Conservation (phyloP, 768 basidiomycete genomes). For the Suillus ampliporus region DNA sequence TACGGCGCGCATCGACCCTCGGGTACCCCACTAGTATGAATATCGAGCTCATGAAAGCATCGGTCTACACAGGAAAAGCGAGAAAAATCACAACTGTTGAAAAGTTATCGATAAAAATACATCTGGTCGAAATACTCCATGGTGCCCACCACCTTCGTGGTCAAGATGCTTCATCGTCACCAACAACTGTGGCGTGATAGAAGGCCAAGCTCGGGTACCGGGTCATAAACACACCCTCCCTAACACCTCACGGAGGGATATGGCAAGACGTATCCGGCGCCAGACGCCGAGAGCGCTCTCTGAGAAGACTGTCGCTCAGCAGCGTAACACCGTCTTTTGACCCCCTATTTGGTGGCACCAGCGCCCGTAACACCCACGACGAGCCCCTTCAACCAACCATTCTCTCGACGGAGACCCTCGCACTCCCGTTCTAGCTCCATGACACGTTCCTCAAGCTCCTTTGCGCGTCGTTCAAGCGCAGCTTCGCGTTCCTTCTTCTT, state of each 20-base stretch:
- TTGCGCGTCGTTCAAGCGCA: slow-evolving; percentile 83
- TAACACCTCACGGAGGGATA: slow-evolving; percentile 12
- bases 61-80: background rate
- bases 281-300: background rate
- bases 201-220: background rate
- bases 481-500: slow-evolving; percentile 97
- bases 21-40: background rate
- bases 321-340: background rate
- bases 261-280: background rate
- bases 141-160: background rate
- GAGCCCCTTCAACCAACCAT: slow-evolving; percentile 90
- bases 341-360: slow-evolving; percentile 1
- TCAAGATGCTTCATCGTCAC: background rate
- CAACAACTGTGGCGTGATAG: background rate
- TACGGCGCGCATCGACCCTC: background rate
- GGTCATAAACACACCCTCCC: background rate
- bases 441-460: slow-evolving; percentile 83
- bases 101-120: slow-evolving; percentile 9
- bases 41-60: background rate
- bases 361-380: slow-evolving; percentile 84
- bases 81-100: background rate
- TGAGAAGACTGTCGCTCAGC: background rate
- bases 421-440: slow-evolving; percentile 89
- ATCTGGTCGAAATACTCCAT: background rate
- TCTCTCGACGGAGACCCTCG: slow-evolving; percentile 85